Base-by-base conservation (phyloP, 2,329 filamentous ascomycete species). In the Clonostachys chloroleuca region DNA sequence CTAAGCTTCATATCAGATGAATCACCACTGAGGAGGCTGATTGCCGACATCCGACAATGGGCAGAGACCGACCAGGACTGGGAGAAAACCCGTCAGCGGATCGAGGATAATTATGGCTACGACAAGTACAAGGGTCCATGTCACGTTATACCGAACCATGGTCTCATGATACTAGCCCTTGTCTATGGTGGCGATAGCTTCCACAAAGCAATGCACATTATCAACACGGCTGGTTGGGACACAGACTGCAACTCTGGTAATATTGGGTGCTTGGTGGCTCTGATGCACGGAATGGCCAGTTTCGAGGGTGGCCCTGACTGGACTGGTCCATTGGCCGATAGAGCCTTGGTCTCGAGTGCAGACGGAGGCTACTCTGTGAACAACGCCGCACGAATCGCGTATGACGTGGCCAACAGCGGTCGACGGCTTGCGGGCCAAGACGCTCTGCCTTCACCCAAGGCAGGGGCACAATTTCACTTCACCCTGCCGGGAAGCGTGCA, bases 191-290 rank as follows among this genome's bases (percentile, higher is more conserved):
- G 59, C 36, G 51, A 59, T 40, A 18, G 18, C 18, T 66, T 65
- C 40, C 49, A 59, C 30, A 55, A 60, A 39, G 63, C 63, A 2
- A 62, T 66, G 58, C 63, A 65, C 46, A 63, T 66, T 40, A 52
- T 65, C 47, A 65, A 64, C 47, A 66, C 62, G 2, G 58, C 56
- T 41, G 63, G 63, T 45, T 68, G 65, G 64, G 65, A 67, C 49
- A 68, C 65, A 2, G 64, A 67, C 47, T 67, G 64, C 52, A 68
- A 67, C 43, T 63, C 64, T 4, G 65, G 65, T 2, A 68, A 67
- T 40, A 47, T 68, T 12, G 65, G 57, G 3, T 67, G 65, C 34
- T 52, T 68, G 3, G 55, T 67, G 2, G 64, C 59, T 8, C 54
- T 66, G 34, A 67, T 68, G 56, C 56, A 63, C 18, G 65, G 65